A percentile compares a stretch with the other conserved stretches of the same genome.
Conservation (phyloP, 768 basidiomycete species). For the Hemileccinum rubropunctum region DNA sequence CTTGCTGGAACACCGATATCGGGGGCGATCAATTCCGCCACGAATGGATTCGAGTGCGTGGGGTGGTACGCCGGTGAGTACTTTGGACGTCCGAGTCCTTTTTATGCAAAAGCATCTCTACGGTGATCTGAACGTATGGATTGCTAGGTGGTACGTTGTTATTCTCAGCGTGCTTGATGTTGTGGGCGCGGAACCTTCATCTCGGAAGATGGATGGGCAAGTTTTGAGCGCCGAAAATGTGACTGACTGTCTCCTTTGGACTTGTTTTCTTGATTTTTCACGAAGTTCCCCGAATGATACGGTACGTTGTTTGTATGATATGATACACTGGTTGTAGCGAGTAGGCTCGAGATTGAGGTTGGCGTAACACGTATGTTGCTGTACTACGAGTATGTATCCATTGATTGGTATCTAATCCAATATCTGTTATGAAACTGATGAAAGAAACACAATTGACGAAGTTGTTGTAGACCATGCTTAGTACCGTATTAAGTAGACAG, state of each 20-base stretch:
- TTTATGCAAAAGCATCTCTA: neutral
- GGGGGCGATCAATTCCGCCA: slow-evolving; percentile 57
- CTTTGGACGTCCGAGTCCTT: neutral
- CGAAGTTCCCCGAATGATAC: too few relatives aligned
- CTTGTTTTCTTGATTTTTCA: neutral
- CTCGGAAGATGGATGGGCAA: slow-evolving; percentile 40
- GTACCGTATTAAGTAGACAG: too few relatives aligned
- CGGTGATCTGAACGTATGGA: neutral
- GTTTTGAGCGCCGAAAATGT: slow-evolving; percentile 26
- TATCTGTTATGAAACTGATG: too few relatives aligned
- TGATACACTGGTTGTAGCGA: neutral
- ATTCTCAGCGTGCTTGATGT: slow-evolving; percentile 40
- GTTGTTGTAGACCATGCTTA: too few relatives aligned
- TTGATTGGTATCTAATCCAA: too few relatives aligned
- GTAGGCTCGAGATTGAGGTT: neutral
- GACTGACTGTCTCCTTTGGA: neutral
- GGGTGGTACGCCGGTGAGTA: slow-evolving; percentile 42
- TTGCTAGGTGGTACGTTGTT: slow-evolving; percentile 37
- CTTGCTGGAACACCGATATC: slow-evolving; percentile 72
- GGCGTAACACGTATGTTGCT: too few relatives aligned
- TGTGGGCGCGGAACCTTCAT: slow-evolving; percentile 39
- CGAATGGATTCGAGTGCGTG: slow-evolving; percentile 41
- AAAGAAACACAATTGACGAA: too few relatives aligned
- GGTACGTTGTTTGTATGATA: too few relatives aligned
- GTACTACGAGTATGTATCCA: too few relatives aligned